Conservation (phyloP, 495 filamentous ascomycete species). For the Hypoxylon lenormandii region DNA sequence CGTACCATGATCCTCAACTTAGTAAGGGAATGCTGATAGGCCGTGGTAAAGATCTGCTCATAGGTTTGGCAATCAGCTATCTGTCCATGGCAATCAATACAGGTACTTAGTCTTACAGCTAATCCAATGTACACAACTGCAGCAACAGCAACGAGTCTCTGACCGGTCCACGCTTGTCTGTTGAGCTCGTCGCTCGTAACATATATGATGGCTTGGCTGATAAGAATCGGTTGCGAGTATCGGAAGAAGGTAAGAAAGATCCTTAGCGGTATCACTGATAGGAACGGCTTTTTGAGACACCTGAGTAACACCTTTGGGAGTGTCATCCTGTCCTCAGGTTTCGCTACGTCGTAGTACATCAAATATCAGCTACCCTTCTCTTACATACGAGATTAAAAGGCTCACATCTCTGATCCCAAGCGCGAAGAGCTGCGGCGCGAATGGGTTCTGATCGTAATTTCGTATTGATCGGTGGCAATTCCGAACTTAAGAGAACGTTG, state of each 20-base stretch:
- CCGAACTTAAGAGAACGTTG: conserved; percentile 57
- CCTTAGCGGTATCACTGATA: conserved; percentile 65
- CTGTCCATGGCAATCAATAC: too few relatives aligned
- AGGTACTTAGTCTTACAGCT: conserved; percentile 59
- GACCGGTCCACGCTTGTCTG: conserved; percentile 56
- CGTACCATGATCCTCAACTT: conserved; percentile 70
- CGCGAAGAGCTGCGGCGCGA: conserved; percentile 53
- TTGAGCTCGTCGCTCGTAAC: conserved; percentile 49
- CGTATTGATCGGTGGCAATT: conserved; percentile 63
- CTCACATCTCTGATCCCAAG: conserved; percentile 55
- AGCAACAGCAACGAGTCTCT: conserved; percentile 69
- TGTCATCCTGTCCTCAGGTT: conserved; percentile 52
- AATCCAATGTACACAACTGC: conserved; percentile 71
- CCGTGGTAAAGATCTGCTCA: conserved; percentile 61
- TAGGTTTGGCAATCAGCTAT: background rate
- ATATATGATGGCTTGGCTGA: conserved; percentile 68
- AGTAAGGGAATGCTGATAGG: conserved; percentile 69
- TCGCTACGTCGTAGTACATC: conserved; percentile 27
- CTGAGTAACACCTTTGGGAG: conserved; percentile 62
- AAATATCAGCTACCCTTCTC: background rate
- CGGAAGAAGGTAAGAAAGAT: conserved; percentile 69
- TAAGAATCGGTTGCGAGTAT: conserved; percentile 72
- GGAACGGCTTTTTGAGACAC: conserved; percentile 63
- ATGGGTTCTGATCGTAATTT: conserved; percentile 59
- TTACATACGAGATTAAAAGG: background rate